Evolutionary conservation across 2,329 filamentous ascomycete genomes (phyloP).

Genomic region (Cryphonectria nitschkei): DNA sequence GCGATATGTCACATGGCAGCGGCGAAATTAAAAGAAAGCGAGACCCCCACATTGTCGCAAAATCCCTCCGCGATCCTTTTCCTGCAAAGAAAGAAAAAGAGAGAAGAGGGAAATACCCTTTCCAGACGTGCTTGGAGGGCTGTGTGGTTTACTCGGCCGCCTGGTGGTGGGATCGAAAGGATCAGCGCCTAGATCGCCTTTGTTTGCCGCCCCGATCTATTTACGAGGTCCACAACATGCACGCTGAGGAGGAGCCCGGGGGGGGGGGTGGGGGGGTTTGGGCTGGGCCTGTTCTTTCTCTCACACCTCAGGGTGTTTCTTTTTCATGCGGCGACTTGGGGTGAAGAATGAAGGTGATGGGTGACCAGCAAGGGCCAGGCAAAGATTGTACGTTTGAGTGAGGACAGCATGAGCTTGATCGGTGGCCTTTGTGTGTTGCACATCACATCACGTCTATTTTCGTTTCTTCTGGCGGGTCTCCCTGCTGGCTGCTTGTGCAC

Average conservation of each 20-base stretch:
- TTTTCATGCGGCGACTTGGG: not conserved
- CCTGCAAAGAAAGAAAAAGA: not conserved
- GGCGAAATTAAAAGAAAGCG: not conserved
- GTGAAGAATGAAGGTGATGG: not conserved
- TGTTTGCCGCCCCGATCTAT: not conserved
- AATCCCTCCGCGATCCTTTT: slow-evolving; percentile 1
- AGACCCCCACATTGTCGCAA: not conserved
- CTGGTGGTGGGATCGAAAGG: not conserved
- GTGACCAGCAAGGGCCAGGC: not conserved
- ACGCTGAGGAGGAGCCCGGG: not conserved
- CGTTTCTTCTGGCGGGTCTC: not conserved
- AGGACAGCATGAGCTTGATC: not conserved
- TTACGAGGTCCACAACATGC: not conserved
- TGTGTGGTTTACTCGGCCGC: not conserved
- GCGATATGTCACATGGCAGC: not conserved
- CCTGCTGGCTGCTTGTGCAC: not conserved
- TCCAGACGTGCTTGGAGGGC: not conserved
- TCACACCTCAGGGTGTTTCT: not conserved
- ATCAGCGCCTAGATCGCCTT: not conserved
- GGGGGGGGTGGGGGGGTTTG: not conserved
- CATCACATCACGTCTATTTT: not conserved
- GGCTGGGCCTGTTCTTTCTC: not conserved
- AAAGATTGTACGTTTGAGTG: not conserved
- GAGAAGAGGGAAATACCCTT: not conserved
- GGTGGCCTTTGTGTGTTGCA: not conserved